A percentile compares a stretch with the other conserved stretches of the same genome.
These are phyloP conservation scores for Bruguiera parviflora DNA, from an alignment of 345 rosid species.

Conservation along the genomic window DNA sequence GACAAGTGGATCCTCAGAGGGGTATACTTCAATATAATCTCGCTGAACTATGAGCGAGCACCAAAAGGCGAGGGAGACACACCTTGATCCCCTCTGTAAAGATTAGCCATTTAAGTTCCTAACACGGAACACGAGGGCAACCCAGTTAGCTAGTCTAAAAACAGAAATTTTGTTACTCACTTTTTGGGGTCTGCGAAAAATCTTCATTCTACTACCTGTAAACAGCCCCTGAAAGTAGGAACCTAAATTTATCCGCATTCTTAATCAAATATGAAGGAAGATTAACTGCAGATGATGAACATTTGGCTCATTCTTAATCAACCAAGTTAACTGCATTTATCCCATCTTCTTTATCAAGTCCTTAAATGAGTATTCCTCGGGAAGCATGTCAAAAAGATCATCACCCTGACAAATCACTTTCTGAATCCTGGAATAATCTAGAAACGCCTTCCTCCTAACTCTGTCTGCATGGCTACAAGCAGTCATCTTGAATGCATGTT, in stretches of 20 bases:
- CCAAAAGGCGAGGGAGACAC: too few species aligned
- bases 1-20: too few species aligned
- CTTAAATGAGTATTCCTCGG: conserved; percentile 67
- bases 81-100: too few species aligned
- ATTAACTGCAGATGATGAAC: conserved; percentile 88
- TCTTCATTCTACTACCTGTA: conserved; percentile 26
- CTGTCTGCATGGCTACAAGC: conserved; percentile 93
- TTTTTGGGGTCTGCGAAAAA: neutral
- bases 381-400: conserved; percentile 84
- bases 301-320: too few species aligned
- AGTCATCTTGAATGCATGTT: conserved; percentile 75
- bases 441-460: conserved; percentile 47
- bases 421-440: conserved; percentile 59
- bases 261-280: conserved; percentile 76
- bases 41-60: too few species aligned
- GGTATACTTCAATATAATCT: too few species aligned
- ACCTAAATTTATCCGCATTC: conserved; percentile 68
- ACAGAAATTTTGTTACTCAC: neutral
- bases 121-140: too few species aligned
- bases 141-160: too few species aligned
- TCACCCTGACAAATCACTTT: conserved; percentile 61
- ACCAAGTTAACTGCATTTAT: too few species aligned
- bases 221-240: conserved; percentile 86
- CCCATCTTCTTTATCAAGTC: conserved; percentile 87
- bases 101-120: too few species aligned